A percentile compares a stretch with the other conserved stretches of the same genome.
phyloP scores from a whole-genome alignment of 495 filamentous ascomycete species.

The Aspergillus nidulans region DNA sequence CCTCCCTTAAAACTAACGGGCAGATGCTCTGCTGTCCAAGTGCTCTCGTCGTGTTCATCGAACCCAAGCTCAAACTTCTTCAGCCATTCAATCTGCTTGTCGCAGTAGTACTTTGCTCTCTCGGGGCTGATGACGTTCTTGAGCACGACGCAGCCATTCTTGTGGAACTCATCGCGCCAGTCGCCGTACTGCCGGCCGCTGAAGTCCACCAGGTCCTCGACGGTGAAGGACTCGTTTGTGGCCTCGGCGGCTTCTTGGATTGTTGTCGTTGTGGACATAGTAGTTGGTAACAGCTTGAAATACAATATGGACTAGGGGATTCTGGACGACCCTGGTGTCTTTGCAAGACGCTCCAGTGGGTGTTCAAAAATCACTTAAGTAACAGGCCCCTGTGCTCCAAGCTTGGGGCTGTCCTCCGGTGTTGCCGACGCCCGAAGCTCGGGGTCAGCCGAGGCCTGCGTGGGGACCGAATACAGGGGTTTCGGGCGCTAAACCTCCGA shows the following conservation, averaged over 20 bases:
- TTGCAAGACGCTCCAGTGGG: neutral
- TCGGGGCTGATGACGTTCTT: conserved; percentile 28
- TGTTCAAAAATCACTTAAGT: conserved; percentile 15
- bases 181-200: conserved; percentile 23
- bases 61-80: conserved; percentile 37
- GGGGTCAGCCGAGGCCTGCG: neutral
- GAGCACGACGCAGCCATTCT: conserved; percentile 32
- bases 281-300: neutral
- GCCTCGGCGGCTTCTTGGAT: conserved; percentile 11
- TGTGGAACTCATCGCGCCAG: conserved; percentile 37
- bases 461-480: neutral
- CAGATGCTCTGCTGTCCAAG: conserved; percentile 37
- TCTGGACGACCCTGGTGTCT: too few relatives aligned
- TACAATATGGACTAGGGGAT: too few relatives aligned
- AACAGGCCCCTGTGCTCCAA: neutral
- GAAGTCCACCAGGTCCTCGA: conserved; percentile 15
- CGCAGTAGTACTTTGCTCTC: conserved; percentile 27
- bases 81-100: conserved; percentile 36
- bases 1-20: conserved; percentile 36
- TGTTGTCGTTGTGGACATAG: conserved; percentile 4
- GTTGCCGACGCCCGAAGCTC: too few relatives aligned
- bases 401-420: too few relatives aligned
- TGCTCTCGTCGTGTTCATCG: conserved; percentile 31
- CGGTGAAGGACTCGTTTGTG: conserved; percentile 12
- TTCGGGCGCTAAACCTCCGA: neutral